Percentiles rank a stretch among this genome's conserved stretches.
Conservation (phyloP, 2,329 filamentous ascomycete genomes). For the Ceratocystis eucalypticola region DNA sequence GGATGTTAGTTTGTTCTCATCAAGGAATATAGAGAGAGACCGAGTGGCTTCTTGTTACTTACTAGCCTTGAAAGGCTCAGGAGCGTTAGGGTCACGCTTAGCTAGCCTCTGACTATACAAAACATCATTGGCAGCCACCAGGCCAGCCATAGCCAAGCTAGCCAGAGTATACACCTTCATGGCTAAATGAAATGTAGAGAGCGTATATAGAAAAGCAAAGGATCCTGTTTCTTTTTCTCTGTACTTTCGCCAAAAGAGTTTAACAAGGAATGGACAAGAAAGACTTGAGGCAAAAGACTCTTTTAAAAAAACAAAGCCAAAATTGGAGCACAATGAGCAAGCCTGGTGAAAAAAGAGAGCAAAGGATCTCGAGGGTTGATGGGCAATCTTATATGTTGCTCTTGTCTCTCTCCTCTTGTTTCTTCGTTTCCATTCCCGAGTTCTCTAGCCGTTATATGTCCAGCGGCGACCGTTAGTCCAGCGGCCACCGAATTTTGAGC, state of each 20-base stretch:
- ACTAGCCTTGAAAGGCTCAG: constrained; percentile 42
- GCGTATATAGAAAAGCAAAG: not conserved
- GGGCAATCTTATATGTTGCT: not conserved
- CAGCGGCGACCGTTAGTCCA: not conserved
- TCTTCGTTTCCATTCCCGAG: not conserved
- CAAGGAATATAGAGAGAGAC: not conserved
- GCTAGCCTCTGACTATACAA: constrained; percentile 36
- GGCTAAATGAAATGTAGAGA: not conserved
- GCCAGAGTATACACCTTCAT: constrained; percentile 16
- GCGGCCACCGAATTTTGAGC: too few relatives aligned
- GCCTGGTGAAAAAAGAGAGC: not conserved
- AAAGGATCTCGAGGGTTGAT: not conserved
- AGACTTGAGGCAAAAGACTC: too few relatives aligned
- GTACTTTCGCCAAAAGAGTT: not conserved
- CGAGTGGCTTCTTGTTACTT: constrained; percentile 19
- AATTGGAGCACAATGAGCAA: not conserved
- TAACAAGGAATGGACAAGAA: not conserved
- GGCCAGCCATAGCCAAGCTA: constrained; percentile 22
- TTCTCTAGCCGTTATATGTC: not conserved
- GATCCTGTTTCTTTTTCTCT: not conserved
- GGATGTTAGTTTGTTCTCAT: not conserved
- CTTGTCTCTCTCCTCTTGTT: not conserved
- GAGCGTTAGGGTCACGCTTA: constrained; percentile 37
- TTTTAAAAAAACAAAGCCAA: not conserved
- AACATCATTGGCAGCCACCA: constrained; percentile 32